A percentile compares a stretch with the other conserved stretches of the same genome.
phyloP scores from a whole-genome alignment of 768 basidiomycete species.

The Leccinum truebloodii region DNA sequence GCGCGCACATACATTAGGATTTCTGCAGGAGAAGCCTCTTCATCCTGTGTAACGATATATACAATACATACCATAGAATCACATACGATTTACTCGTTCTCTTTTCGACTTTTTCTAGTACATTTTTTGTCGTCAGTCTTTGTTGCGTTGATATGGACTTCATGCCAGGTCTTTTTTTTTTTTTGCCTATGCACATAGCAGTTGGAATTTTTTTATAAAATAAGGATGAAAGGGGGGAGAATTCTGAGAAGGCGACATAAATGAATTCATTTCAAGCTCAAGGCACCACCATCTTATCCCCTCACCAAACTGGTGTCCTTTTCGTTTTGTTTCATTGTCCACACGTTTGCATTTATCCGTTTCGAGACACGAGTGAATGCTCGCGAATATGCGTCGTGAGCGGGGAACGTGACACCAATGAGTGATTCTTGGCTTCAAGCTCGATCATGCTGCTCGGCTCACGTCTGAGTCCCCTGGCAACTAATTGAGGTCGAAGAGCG shows the following conservation, averaged over 20 bases:
- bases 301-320: no score
- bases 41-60: constrained; percentile 3
- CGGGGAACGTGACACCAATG: no score
- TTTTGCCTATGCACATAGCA: not conserved
- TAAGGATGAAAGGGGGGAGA: not conserved
- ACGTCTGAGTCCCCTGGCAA: no score
- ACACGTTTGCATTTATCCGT: no score
- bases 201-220: not conserved
- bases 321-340: no score
- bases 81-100: not conserved
- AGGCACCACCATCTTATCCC: no score
- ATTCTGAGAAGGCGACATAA: not conserved
- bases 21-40: not conserved
- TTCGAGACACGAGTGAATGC: no score
- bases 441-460: no score
- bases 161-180: not conserved
- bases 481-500: no score
- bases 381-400: no score
- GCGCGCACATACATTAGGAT: not conserved
- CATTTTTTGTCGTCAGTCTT: not conserved
- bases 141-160: not conserved
- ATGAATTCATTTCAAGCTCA: no score
- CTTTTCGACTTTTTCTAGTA: not conserved
- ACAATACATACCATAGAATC: constrained; percentile 6
- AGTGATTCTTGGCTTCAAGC: no score